Evolutionary conservation across 441 rosid species (phyloP), one percentile per base, ranked within the genome.

Genomic region (Pelargonium australe): DNA sequence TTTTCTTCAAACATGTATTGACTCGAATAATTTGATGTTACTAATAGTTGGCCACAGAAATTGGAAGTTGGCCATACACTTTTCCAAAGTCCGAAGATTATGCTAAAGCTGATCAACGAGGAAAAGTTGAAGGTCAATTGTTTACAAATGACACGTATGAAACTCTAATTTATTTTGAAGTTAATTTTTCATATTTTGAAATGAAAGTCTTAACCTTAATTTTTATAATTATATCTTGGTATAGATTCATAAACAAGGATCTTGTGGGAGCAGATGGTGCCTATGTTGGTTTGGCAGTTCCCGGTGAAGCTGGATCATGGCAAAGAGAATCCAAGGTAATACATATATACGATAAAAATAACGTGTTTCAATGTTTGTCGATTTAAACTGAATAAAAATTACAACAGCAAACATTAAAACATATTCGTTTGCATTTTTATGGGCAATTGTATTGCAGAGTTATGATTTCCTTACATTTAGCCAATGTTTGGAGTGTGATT

Each of bases 291-390:
- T 81, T 88, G 77, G 91, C 91, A 69, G 74, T 72, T 51, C 91
- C 88, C 41, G 91, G 94, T 75, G 82, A 81, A 34, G 76, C 75
- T 69, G 90, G 93, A 71, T 86, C 88, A 66, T 88, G 90, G 90
- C 89, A 88, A 86, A 80, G 81, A 76, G 91, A 86, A 74, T 83
- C 89, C 82, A 88, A 88, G 86, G 89, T 83, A 75, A 58, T 1
- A 43, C 4, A 43, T 43, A 1, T 43, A 2, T 25, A 25, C 1
- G 2, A 25, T 2, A 2, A 25, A 1, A 25, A 25, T 25, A 25
- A 25, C 2, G 28, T 25, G 1, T 25, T 1, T 25, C 2, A 25
- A 25, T 25, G 1, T 1, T 25, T 1, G n/a, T n/a, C n/a, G n/a
- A n/a, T n/a, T n/a, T n/a, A n/a, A n/a, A n/a, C n/a, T n/a, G n/a